phyloP scores from a whole-genome alignment of 805 yeast species.

The Saccharomycopsis fodiens region DNA sequence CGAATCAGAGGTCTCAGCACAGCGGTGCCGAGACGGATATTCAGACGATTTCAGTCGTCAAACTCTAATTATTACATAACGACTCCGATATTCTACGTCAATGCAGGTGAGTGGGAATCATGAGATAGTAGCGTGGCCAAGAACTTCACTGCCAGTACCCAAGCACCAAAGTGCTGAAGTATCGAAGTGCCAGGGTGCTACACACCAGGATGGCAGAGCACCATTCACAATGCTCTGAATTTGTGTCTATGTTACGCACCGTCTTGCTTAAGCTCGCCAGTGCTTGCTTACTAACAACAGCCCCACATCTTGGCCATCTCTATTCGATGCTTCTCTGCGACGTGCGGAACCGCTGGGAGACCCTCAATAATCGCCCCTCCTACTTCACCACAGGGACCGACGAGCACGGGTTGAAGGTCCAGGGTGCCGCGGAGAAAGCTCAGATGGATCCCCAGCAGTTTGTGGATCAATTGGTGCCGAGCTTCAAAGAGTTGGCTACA shows the following conservation, averaged over 20 bases:
- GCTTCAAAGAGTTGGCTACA: slow-evolving; percentile 59
- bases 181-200: too few species aligned
- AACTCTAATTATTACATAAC: slow-evolving; percentile 43
- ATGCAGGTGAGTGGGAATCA: slow-evolving; percentile 43
- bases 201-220: not conserved
- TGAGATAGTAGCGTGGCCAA: not conserved
- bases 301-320: slow-evolving; percentile 90
- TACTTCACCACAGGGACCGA: slow-evolving; percentile 88
- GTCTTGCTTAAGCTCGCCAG: too few species aligned
- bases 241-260: not conserved
- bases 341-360: slow-evolving; percentile 66
- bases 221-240: not conserved
- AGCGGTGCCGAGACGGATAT: not conserved
- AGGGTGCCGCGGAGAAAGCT: slow-evolving; percentile 63
- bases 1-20: not conserved
- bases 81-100: slow-evolving; percentile 93
- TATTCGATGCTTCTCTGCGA: slow-evolving; percentile 85
- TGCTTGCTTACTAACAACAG: too few species aligned
- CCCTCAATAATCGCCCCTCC: slow-evolving; percentile 36
- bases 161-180: too few species aligned
- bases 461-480: slow-evolving; percentile 61
- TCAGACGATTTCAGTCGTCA: not conserved
- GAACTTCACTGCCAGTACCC: not conserved
- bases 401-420: slow-evolving; percentile 93
- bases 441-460: slow-evolving; percentile 53